Percentiles rank a stretch among this genome's conserved stretches.
These are phyloP conservation scores for Cupressus sempervirens DNA, from an alignment of 75 land plant species.

Conservation along the genomic window DNA sequence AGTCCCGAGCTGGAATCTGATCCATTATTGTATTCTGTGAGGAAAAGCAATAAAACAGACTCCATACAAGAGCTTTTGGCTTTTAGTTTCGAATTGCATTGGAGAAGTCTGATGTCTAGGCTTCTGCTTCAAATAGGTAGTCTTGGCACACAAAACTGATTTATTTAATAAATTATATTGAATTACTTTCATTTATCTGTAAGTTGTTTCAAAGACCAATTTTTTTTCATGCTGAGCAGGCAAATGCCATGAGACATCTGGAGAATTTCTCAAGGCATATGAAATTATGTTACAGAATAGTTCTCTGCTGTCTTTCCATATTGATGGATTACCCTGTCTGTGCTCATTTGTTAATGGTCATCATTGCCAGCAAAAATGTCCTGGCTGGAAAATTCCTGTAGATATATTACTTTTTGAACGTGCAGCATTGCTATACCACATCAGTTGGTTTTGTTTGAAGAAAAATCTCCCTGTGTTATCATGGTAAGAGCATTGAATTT, in stretches of 20 bases:
- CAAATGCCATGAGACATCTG: slow-evolving; percentile 21
- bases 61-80: slow-evolving; percentile 36
- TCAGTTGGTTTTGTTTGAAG: slow-evolving; percentile 43
- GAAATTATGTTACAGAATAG: slow-evolving; percentile 25
- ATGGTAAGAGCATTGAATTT: not conserved
- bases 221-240: slow-evolving; percentile 25
- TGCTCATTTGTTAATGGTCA: not conserved
- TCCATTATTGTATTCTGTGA: not conserved
- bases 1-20: not conserved
- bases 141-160: not conserved
- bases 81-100: slow-evolving; percentile 38
- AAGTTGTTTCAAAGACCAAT: not conserved
- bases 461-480: slow-evolving; percentile 2
- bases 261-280: slow-evolving; percentile 31
- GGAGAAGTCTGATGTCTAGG: slow-evolving; percentile 40
- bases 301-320: slow-evolving; percentile 20
- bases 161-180: not conserved
- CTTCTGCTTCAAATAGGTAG: slow-evolving; percentile 65
- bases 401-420: slow-evolving; percentile 40
- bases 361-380: not conserved
- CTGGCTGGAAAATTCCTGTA: slow-evolving; percentile 21
- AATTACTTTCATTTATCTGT: not conserved
- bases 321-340: not conserved
- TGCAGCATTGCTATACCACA: slow-evolving; percentile 40
- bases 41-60: slow-evolving; percentile 13